phyloP scores from a whole-genome alignment of 2,329 filamentous ascomycete genomes.

The Colletotrichum navitas region DNA sequence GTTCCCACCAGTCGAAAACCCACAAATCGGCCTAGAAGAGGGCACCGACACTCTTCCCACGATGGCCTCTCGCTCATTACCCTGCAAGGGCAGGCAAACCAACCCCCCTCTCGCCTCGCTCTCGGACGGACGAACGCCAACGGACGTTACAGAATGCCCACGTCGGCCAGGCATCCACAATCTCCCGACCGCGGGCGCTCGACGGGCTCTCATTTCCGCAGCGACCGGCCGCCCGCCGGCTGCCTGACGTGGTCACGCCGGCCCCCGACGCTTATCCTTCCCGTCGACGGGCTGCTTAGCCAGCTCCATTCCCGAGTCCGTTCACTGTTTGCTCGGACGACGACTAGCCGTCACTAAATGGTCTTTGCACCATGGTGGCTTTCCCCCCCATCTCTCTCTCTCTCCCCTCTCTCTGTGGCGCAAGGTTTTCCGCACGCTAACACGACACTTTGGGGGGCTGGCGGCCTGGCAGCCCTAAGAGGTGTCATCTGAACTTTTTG shows the following conservation, averaged over 20 bases:
- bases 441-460: conserved; percentile 3
- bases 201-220: conserved; percentile 13
- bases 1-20: not conserved
- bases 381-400: not conserved
- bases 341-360: not conserved
- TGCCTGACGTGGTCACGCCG: not conserved
- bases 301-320: not conserved
- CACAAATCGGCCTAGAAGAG: not conserved
- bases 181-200: conserved; percentile 7
- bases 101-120: not conserved
- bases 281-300: conserved; percentile 6
- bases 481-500: conserved; percentile 37
- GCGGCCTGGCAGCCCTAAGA: conserved; percentile 36
- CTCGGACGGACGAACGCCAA: conserved; percentile 34
- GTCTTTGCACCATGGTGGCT: not conserved
- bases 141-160: conserved; percentile 7
- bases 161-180: conserved; percentile 23
- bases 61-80: not conserved
- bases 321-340: not conserved
- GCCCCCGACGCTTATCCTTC: conserved; percentile 30
- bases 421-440: conserved; percentile 31
- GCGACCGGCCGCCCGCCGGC: not conserved
- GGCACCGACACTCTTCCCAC: conserved; percentile 1
- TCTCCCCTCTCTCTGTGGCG: not conserved
- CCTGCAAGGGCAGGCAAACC: not conserved